Conservation (phyloP, 805 yeast genomes). For the Sporopachydermia lactativora region DNA sequence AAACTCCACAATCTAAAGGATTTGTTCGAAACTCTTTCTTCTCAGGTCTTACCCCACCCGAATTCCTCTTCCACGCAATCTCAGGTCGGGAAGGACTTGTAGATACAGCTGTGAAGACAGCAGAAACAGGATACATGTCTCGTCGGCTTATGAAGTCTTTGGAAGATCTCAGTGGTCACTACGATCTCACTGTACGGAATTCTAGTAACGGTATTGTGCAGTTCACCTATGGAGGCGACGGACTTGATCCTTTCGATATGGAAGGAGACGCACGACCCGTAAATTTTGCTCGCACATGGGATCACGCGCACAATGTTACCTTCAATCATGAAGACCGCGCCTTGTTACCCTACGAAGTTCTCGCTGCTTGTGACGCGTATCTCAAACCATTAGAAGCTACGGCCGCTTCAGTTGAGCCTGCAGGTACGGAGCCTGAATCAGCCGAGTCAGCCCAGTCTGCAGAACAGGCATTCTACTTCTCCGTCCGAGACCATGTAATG, state of each 20-base stretch:
- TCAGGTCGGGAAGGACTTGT: conserved; percentile 99
- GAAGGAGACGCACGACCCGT: conserved; percentile 98
- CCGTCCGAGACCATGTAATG: conserved; percentile 50
- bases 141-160: conserved; percentile 95
- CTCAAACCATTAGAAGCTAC: conserved; percentile 46
- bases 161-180: conserved; percentile 88
- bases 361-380: conserved; percentile 36
- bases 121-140: conserved; percentile 98
- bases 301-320: conserved; percentile 69
- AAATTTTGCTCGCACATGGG: conserved; percentile 89
- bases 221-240: conserved; percentile 97
- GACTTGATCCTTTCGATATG: conserved; percentile 96
- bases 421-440: conserved; percentile 38
- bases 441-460: conserved; percentile 67
- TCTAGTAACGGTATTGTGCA: conserved; percentile 95
- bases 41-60: conserved; percentile 92
- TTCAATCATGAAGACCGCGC: conserved; percentile 38
- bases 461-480: conserved; percentile 69
- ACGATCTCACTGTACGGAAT: conserved; percentile 89
- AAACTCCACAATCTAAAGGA: conserved; percentile 96
- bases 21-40: conserved; percentile 93
- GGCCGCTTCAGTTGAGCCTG: conserved; percentile 56
- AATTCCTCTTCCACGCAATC: conserved; percentile 94
- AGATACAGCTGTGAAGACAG: conserved; percentile 98
- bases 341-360: conserved; percentile 58